Percentiles rank a stretch among this genome's conserved stretches.
Evolutionary conservation across 805 yeast species (phyloP).

Genomic region (Hanseniaspora guilliermondii): DNA sequence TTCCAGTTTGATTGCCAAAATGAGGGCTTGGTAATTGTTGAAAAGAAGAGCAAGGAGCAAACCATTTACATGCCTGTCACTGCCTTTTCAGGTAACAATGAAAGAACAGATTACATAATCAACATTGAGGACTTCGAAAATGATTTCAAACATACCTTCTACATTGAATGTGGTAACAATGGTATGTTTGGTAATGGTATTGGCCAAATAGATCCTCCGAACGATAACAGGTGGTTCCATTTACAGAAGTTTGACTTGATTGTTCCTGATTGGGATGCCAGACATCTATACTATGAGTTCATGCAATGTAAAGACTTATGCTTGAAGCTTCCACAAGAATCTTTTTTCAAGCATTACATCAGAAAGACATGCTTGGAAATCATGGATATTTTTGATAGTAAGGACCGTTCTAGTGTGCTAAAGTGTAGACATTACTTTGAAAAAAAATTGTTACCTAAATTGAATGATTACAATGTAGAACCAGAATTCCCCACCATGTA

Average conservation of each 20-base stretch:
- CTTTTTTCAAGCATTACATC: constrained; percentile 78
- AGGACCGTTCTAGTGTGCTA: constrained; percentile 43
- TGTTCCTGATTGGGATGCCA: constrained; percentile 68
- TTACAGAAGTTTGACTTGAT: constrained; percentile 63
- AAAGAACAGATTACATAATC: constrained; percentile 52
- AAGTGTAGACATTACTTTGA: constrained; percentile 57
- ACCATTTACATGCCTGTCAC: constrained; percentile 43
- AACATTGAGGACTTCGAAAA: constrained; percentile 26
- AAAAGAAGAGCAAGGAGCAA: constrained; percentile 30
- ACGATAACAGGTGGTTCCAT: constrained; percentile 57
- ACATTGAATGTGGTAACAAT: constrained; percentile 82
- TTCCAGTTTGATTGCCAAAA: constrained; percentile 77
- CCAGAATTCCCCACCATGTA: constrained; percentile 45
- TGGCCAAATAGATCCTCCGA: constrained; percentile 52
- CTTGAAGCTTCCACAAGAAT: constrained; percentile 60
- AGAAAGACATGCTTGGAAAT: constrained; percentile 67
- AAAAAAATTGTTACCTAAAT: constrained; percentile 47
- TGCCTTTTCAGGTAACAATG: constrained; percentile 73
- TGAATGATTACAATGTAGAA: constrained; percentile 46
- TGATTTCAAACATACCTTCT: constrained; percentile 51
- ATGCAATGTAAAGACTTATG: constrained; percentile 88
- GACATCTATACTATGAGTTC: constrained; percentile 66
- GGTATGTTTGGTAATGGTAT: constrained; percentile 80
- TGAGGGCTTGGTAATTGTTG: constrained; percentile 70
- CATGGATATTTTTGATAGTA: constrained; percentile 70